Conservation (phyloP, 2,329 filamentous ascomycete genomes). For the Pyrenochaeta sp. region DNA sequence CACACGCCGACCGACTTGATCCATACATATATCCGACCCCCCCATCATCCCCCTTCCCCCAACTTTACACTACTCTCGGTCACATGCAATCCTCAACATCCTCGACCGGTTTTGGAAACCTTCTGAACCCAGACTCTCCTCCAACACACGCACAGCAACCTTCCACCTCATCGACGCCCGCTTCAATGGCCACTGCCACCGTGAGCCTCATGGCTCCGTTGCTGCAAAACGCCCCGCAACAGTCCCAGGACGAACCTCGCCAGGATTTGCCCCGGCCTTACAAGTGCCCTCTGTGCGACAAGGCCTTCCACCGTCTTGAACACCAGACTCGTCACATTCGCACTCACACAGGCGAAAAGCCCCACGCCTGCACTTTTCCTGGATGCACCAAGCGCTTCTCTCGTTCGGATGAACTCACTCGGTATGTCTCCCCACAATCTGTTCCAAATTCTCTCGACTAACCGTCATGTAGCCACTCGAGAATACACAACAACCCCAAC, state of each 20-base stretch:
- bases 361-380: constrained; percentile 92
- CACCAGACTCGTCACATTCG: constrained; percentile 93
- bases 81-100: constrained; percentile 49
- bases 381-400: constrained; percentile 98
- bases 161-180: constrained; percentile 10
- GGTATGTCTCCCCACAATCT: constrained; percentile 17
- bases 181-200: constrained; percentile 53
- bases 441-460: constrained; percentile 6
- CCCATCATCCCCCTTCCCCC: constrained; percentile 47
- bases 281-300: constrained; percentile 98
- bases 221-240: constrained; percentile 64
- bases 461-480: constrained; percentile 75
- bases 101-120: constrained; percentile 47
- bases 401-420: constrained; percentile 90
- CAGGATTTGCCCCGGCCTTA: constrained; percentile 93
- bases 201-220: constrained; percentile 61
- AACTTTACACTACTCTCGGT: constrained; percentile 47
- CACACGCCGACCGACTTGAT: constrained; percentile 37
- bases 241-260: constrained; percentile 62
- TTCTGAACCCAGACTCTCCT: constrained; percentile 45
- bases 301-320: constrained; percentile 97
- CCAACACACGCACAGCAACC: constrained; percentile 19
- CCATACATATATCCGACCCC: constrained; percentile 47
- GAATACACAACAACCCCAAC: constrained; percentile 99
- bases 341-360: constrained; percentile 98